These are phyloP conservation scores for Hansfordia pulvinata DNA, from an alignment of 2,329 filamentous ascomycete species.

Conservation along the genomic window DNA sequence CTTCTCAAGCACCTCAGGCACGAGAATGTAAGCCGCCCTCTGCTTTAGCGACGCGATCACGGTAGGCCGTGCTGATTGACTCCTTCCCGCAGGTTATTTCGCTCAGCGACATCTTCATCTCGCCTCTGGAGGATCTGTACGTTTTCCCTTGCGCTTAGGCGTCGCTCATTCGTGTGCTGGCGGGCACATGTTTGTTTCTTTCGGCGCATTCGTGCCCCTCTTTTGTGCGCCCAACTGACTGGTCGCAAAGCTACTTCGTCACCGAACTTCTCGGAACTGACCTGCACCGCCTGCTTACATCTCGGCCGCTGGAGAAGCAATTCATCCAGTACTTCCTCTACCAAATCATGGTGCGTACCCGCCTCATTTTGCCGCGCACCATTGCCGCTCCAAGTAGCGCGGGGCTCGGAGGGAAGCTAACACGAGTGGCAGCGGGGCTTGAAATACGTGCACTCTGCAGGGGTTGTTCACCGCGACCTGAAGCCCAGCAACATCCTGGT, in stretches of 20 bases:
- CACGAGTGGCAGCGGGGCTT: slow-evolving; percentile 60
- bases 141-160: too few relatives aligned
- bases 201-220: slow-evolving; percentile 1
- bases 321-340: slow-evolving; percentile 99
- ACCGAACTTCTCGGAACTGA: slow-evolving; percentile 96
- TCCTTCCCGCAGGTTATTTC: slow-evolving; percentile 70
- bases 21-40: slow-evolving; percentile 61
- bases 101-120: slow-evolving; percentile 98
- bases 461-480: slow-evolving; percentile 91
- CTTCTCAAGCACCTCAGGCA: slow-evolving; percentile 92
- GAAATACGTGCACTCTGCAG: slow-evolving; percentile 98
- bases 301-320: slow-evolving; percentile 92
- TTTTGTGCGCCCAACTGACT: slow-evolving; percentile 5
- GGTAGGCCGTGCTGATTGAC: too few relatives aligned
- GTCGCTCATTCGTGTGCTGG: too few relatives aligned
- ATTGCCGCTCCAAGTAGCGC: too few relatives aligned
- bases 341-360: slow-evolving; percentile 76
- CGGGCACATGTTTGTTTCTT: too few relatives aligned
- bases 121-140: slow-evolving; percentile 95
- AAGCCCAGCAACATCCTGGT: slow-evolving; percentile 99
- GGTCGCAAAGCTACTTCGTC: slow-evolving; percentile 69
- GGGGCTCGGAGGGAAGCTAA: slow-evolving; percentile 2
- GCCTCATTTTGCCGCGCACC: neutral
- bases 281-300: slow-evolving; percentile 87
- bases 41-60: slow-evolving; percentile 1